These are phyloP conservation scores for Verticillium dahliae DNA, from an alignment of 2,329 filamentous ascomycete genomes.

Conservation along the genomic window DNA sequence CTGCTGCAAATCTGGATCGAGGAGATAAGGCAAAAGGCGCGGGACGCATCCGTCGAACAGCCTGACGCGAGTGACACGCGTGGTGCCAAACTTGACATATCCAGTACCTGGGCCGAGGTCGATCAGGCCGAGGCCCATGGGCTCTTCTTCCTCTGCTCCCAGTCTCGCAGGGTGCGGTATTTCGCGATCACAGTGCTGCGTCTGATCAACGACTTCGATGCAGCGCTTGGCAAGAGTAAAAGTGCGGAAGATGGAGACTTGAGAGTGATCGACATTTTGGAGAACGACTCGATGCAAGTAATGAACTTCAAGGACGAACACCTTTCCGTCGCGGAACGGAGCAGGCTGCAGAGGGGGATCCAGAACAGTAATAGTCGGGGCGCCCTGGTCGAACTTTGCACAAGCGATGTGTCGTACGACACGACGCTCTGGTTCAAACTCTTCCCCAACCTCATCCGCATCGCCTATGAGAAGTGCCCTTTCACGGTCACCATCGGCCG, in stretches of 20 bases:
- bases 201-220: conserved; percentile 89
- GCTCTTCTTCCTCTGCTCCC: conserved; percentile 93
- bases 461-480: conserved; percentile 84
- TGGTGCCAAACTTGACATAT: conserved; percentile 74
- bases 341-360: conserved; percentile 83
- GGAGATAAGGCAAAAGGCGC: conserved; percentile 82
- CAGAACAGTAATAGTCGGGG: conserved; percentile 78
- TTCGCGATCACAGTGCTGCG: conserved; percentile 90
- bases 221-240: conserved; percentile 66
- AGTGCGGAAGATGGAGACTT: conserved; percentile 53
- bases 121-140: conserved; percentile 97
- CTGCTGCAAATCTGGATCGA: conserved; percentile 96
- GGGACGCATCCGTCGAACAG: conserved; percentile 60
- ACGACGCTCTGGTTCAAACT: conserved; percentile 96
- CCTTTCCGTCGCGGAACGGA: conserved; percentile 85
- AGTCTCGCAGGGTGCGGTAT: conserved; percentile 79
- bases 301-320: conserved; percentile 91
- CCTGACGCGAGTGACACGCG: conserved; percentile 65
- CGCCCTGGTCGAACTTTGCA: conserved; percentile 87
- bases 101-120: conserved; percentile 84
- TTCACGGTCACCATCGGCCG: conserved; percentile 86
- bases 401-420: conserved; percentile 91
- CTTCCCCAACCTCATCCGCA: conserved; percentile 88
- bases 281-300: conserved; percentile 80
- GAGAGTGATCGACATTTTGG: conserved; percentile 85